Base-by-base conservation (phyloP, 768 basidiomycete species). In the Suillus hirtellus region DNA sequence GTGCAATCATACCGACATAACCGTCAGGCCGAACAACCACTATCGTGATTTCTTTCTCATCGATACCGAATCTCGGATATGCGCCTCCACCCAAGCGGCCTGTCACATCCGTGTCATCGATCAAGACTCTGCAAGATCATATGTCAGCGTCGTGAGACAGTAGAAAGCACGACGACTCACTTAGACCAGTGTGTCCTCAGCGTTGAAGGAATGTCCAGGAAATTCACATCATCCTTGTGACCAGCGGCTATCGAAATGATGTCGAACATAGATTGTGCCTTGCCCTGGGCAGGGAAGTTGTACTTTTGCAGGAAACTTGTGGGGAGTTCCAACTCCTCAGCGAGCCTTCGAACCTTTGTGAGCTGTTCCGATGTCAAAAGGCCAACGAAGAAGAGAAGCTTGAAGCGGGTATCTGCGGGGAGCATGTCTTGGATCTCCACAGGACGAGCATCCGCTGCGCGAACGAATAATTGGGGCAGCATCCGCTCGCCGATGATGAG, bases 1-100 rank as follows among this genome's bases (percentile, higher is more conserved):
- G 82, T 2, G 79, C 79, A 35, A 90, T 75, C 67, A 77, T 79
- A 4, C 85, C 86, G 27, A 91, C 81, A 60, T 89, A 89, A 19
- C 89, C 89, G 24, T 74, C 75, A 10, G 73, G 73, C 35, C 75
- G 73, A 38, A 76, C 75, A 7, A 75, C 69, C 37, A 73, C 70
- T 8, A 80, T 54, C 40, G 77, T 73, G 15, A 76, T 60, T 10
- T 65, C 70, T 24, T 69, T 73, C 50, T 70, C 64, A 10, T 70
- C 61, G 10, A 78, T 70, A 0, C 88, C 88, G 67, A 85, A 89
- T 31, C 80, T 79, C 0, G 71, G 64, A 70, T 90, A 89, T 6
- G 84, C 87, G 47, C 79, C 78, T 5, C 86, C 87, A 31, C 85
- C 86, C 37, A 76, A 69, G 2, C 60, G 69, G 2, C 80, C 82